Base-by-base conservation (phyloP, 139 green algal species). In the Chlorella vulgaris region DNA sequence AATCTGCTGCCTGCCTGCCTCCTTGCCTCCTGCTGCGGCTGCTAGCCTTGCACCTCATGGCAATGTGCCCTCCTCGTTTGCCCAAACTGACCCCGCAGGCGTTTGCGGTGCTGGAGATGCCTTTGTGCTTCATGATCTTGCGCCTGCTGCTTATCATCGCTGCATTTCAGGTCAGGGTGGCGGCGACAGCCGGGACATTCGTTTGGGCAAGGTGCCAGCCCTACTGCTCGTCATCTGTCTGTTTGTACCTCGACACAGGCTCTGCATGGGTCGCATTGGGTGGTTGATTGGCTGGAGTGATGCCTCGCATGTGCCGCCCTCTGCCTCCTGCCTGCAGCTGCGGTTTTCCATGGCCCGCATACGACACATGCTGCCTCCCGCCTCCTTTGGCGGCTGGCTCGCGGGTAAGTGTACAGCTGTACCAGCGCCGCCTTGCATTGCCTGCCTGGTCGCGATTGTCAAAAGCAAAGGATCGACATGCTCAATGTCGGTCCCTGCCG, bases 91-190 rank as follows among this genome's bases (percentile, higher is more conserved):
- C n/a, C n/a, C n/a, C 22, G 39, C 60, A 70, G 61, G 75, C 60
- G 0, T 82, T 82, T 66, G 63, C 62, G 10, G 70, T 82, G 24
- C 63, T 82, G 31, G 63, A 70, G 31, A 75, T 82, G 76, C 62
- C 76, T 7, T 21, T 82, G 29, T 24, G 74, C 8, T 82, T 82
- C 62, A 66, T 74, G 13, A 35, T 82, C 42, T 35, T 74, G 7
- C 76, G 63, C 39, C 40, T 82, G 18, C 4, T 71, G 47, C 40
- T 82, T 0, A 38, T 82, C n/a, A 36, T 82, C 4, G 42, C 43
- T 6, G 76, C 76, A 3, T 74, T 82, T 43, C 73, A 79, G 53
- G 73, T 79, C 31, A 15, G n/a, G 22, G 15, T 31, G 55, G 55
- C 18, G 55, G 15, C 55, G 22, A 21, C 55, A 29, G n/a, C 18